Evolutionary conservation across 2,329 filamentous ascomycete species (phyloP).

Genomic region (Nemania bipapillata): DNA sequence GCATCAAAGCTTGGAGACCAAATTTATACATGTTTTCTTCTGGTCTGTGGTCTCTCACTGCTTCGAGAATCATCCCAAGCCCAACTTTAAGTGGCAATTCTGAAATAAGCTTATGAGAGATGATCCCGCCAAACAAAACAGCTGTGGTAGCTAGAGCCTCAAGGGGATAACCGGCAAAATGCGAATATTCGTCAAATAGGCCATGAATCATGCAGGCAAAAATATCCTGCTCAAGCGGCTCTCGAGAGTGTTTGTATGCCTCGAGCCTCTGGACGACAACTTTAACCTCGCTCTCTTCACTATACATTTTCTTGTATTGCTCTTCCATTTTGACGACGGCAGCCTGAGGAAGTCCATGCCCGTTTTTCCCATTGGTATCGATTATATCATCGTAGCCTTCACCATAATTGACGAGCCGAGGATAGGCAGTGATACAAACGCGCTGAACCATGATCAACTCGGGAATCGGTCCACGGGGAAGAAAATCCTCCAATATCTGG

Average conservation of each 20-base stretch:
- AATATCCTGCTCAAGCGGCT: slow-evolving; percentile 87
- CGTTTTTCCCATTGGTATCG: slow-evolving; percentile 80
- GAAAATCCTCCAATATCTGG: slow-evolving; percentile 78
- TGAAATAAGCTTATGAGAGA: slow-evolving; percentile 90
- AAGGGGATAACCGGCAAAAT: slow-evolving; percentile 95
- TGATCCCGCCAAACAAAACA: slow-evolving; percentile 95
- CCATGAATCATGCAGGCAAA: slow-evolving; percentile 99
- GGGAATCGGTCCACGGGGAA: slow-evolving; percentile 67
- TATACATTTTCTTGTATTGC: slow-evolving; percentile 98
- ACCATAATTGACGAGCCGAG: slow-evolving; percentile 93
- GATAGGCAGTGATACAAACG: slow-evolving; percentile 90
- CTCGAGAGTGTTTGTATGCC: slow-evolving; percentile 86
- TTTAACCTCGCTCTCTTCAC: slow-evolving; percentile 85
- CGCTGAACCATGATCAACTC: slow-evolving; percentile 85
- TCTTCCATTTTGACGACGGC: slow-evolving; percentile 96
- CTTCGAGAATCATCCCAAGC: slow-evolving; percentile 97
- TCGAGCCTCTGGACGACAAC: slow-evolving; percentile 86
- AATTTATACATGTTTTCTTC: slow-evolving; percentile 98
- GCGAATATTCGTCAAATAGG: slow-evolving; percentile 94
- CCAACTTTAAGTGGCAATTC: slow-evolving; percentile 91
- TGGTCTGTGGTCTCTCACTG: slow-evolving; percentile 83
- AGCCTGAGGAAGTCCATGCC: slow-evolving; percentile 81
- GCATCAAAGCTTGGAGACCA: slow-evolving; percentile 91
- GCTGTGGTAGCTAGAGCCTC: slow-evolving; percentile 95
- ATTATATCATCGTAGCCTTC: slow-evolving; percentile 93